Conservation (phyloP, 164 flowering plant genomes). For the Euptelea pleiosperma region DNA sequence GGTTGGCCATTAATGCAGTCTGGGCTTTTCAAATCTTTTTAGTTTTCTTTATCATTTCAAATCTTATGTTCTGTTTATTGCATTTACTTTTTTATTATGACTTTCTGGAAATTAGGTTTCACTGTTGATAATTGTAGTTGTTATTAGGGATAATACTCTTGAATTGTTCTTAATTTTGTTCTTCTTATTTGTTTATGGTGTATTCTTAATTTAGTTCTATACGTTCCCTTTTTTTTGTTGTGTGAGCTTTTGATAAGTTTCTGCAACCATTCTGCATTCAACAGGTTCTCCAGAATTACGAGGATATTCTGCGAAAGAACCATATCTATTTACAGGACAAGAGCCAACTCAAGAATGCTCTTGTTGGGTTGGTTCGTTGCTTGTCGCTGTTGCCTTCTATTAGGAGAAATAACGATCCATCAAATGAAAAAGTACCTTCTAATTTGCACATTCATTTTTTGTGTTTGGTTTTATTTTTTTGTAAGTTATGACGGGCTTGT, state of each 20-base stretch:
- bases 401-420: conserved; percentile 27
- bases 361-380: conserved; percentile 66
- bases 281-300: conserved; percentile 79
- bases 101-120: not conserved
- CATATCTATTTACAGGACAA: conserved; percentile 65
- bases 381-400: conserved; percentile 62
- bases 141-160: not conserved
- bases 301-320: conserved; percentile 58
- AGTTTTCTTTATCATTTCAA: not conserved
- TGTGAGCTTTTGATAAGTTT: not conserved
- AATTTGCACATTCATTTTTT: not conserved
- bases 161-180: not conserved
- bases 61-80: not conserved
- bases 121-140: not conserved
- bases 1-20: too few relatives aligned
- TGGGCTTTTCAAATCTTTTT: too few relatives aligned
- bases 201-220: not conserved
- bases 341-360: conserved; percentile 55
- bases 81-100: not conserved
- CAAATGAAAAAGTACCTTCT: conserved; percentile 37
- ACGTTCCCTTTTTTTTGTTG: not conserved
- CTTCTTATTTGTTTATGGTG: not conserved
- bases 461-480: not conserved
- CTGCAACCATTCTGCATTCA: conserved; percentile 5
- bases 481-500: not conserved